Base-by-base conservation (phyloP, 208 protist genomes). In the Ichthyophonus hoferi region DNA sequence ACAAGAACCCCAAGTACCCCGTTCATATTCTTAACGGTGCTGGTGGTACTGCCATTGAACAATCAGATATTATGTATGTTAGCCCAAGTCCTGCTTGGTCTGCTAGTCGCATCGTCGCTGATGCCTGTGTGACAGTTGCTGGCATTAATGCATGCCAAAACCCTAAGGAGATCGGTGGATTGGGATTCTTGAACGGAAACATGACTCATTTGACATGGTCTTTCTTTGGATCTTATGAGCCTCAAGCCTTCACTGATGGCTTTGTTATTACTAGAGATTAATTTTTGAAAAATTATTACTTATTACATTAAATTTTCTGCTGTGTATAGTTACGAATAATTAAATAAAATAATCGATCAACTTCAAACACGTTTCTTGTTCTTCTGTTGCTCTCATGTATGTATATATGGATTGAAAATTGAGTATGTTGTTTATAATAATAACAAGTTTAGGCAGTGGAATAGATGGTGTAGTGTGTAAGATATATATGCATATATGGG, bases 191-290 rank as follows among this genome's bases (percentile, higher is more conserved):
- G 50, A 67, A 24, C 50, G 50, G 14, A 67, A 67, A 67, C 50
- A 24, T n/a, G 24, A 67, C 50, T 7, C 14, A 7, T 7, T 24
- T 67, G 14, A n/a, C 50, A 24, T 67, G 50, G 50, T n/a, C 50
- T 67, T 67, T 67, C 50, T 67, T 67, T 67, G 50, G 50, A 24
- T 67, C 50, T 7, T 67, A 67, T 24, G 50, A 67, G 7, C 50
- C 50, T 67, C 50, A 67, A 24, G 50, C 24, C 14, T 67, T 67
- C 24, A 67, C 50, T 67, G 50, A 67, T 67, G 50, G 50, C 7
- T 67, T 67, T 67, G 50, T 67, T n/a, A 67, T 67, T 67, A 67
- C 50, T 67, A 67, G 50, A n/a, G n/a, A n/a, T n/a, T n/a, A n/a
- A n/a, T n/a, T n/a, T n/a, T n/a, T n/a, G n/a, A n/a, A n/a, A n/a